Evolutionary conservation across 192 early-diverging fungal genomes (phyloP), one percentile per base, ranked within the genome.

Genomic region (Coemansia furcata): DNA sequence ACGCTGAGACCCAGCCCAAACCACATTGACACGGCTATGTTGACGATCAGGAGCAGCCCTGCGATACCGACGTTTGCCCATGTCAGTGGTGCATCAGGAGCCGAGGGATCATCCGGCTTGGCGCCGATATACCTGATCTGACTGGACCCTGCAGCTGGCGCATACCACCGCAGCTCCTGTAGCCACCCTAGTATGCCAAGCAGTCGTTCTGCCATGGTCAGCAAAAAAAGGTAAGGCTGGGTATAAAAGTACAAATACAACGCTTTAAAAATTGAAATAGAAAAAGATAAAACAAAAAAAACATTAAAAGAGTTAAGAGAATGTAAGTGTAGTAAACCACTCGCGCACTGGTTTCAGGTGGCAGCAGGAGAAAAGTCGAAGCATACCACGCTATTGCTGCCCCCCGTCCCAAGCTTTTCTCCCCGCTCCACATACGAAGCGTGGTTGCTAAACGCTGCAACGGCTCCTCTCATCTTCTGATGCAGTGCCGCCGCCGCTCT

Each of bases 1-100:
- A 61, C 69, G 66, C 87, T 87, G 3, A 95, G 70, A 5, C 86
- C 84, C 23, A 93, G 80, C 1, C 90, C 90, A 54, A 95, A 76
- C 37, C 65, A 70, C 36, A 87, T 62, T 6, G 89, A 90, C 30
- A 90, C 77, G 5, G 71, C 60, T 65, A 84, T 85, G 58, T 89
- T 88, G 59, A 85, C 59, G 19, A 87, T 49, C 29, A 91, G 76
- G 29, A 90, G 83, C 32, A 76, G 32, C 9, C 86, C 87, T 33
- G 88, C 89, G 4, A 87, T 76, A 6, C 85, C 85, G 32, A 90
- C 88, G 44, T 91, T 85, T 14, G 38, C 36, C 72, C 77, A 80
- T 2, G 70, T 71, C 21, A 84, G 39, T 30, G 74, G 82, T 11
- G 49, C 43, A 15, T 81, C 78, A 5, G 78, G 73, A 9, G 63